Conservation (phyloP, 257 asterid genomes). For the Anisodus tanguticus region DNA sequence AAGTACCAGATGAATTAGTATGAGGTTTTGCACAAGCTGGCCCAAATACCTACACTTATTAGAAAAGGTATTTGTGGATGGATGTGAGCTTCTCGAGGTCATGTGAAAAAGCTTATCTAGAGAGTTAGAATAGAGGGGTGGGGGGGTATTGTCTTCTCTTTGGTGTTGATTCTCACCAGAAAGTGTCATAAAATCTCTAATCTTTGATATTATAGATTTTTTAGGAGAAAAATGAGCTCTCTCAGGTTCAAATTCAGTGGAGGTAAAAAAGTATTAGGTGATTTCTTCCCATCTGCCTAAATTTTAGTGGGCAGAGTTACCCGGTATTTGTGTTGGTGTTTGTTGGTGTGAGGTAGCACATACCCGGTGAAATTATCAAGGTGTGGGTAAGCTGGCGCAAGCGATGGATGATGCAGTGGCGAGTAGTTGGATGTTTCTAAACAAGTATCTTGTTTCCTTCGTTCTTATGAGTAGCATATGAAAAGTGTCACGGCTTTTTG, state of each 20-base stretch:
- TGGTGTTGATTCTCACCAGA: background rate
- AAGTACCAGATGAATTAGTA: background rate
- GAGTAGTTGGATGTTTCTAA: background rate
- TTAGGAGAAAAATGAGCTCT: background rate
- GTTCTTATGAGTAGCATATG: background rate
- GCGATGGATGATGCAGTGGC: no score
- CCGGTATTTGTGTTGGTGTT: background rate
- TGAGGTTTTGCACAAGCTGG: background rate
- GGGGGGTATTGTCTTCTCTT: background rate
- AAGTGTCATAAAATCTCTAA: background rate
- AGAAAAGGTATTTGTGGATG: background rate
- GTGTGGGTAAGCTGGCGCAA: background rate
- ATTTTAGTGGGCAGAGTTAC: background rate
- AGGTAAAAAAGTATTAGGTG: background rate
- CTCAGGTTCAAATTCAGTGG: background rate
- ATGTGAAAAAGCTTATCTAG: background rate
- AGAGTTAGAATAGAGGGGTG: background rate
- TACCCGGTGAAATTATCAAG: background rate
- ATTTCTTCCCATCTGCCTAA: background rate
- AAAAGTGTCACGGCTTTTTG: background rate
- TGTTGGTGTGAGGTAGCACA: background rate
- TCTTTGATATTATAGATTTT: background rate
- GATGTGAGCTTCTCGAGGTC: background rate
- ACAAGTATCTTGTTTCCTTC: background rate
- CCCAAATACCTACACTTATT: no score